These are phyloP conservation scores for Solanum hybrid DNA, from an alignment of 305 asterid genomes.

Conservation along the genomic window DNA sequence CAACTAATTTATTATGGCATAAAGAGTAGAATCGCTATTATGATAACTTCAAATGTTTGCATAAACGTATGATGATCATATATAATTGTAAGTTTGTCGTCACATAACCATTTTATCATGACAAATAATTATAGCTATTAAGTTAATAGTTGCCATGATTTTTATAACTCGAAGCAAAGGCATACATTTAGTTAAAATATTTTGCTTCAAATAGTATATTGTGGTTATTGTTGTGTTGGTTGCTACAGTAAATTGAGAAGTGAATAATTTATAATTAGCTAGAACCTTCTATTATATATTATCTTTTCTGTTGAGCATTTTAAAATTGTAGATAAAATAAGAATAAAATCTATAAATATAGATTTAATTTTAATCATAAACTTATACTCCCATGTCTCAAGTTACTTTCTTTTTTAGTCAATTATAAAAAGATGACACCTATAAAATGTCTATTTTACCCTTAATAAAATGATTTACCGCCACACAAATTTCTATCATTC, in stretches of 20 bases:
- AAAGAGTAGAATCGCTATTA: background rate
- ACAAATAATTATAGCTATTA: background rate
- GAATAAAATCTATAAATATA: background rate
- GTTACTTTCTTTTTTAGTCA: no score
- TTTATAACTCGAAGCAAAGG: background rate
- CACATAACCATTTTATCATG: background rate
- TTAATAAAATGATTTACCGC: no score
- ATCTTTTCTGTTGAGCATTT: background rate
- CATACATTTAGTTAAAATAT: background rate
- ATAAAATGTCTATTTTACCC: no score
- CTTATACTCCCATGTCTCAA: no score
- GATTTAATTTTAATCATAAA: background rate
- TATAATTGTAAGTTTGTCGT: background rate
- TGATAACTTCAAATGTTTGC: background rate
- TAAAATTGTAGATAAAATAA: background rate
- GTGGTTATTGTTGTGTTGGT: background rate
- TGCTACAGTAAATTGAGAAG: background rate
- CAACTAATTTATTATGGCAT: background rate
- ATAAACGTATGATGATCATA: background rate
- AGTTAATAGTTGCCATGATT: background rate
- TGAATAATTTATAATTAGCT: background rate
- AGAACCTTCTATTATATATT: background rate
- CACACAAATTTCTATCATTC: no score
- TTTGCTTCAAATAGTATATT: background rate
- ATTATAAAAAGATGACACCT: no score